Conservation (phyloP, 164 flowering plant species). For the Tetrastigma voinierianum region DNA sequence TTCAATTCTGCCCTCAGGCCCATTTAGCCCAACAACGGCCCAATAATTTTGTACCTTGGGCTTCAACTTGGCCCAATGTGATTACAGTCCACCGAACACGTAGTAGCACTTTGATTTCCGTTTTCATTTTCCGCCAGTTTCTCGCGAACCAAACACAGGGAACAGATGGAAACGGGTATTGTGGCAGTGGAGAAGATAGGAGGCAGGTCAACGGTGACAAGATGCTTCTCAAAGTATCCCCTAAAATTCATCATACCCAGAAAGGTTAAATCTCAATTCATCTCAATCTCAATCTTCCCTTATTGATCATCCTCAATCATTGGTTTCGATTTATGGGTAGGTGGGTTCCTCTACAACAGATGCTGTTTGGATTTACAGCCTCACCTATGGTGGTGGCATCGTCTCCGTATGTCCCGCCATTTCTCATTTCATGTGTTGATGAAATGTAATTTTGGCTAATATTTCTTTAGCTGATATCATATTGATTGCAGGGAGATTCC, state of each 20-base stretch:
- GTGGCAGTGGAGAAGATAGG: constrained; percentile 63
- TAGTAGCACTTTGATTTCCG: not conserved
- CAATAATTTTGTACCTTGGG: too few species aligned
- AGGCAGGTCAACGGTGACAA: constrained; percentile 78
- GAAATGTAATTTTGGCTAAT: too few species aligned
- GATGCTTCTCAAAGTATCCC: constrained; percentile 85
- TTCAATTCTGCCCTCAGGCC: too few species aligned
- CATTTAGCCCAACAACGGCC: too few species aligned
- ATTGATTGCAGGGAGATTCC: constrained; percentile 62
- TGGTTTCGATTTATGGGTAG: constrained; percentile 28
- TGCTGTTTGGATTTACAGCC: constrained; percentile 88
- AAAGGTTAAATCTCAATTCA: constrained; percentile 45
- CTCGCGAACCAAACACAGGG: not conserved
- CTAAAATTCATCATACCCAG: constrained; percentile 85
- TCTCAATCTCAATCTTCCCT: not conserved
- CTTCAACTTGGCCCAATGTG: too few species aligned
- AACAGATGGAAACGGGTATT: constrained; percentile 47
- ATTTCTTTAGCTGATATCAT: not conserved
- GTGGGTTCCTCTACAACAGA: constrained; percentile 66
- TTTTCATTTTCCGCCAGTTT: not conserved
- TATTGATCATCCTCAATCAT: not conserved
- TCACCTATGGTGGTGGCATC: constrained; percentile 95
- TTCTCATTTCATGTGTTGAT: not conserved
- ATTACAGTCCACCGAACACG: not conserved
- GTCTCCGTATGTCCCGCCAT: constrained; percentile 68